phyloP scores from a whole-genome alignment of 345 rosid genomes.

The Theobroma cacao region DNA sequence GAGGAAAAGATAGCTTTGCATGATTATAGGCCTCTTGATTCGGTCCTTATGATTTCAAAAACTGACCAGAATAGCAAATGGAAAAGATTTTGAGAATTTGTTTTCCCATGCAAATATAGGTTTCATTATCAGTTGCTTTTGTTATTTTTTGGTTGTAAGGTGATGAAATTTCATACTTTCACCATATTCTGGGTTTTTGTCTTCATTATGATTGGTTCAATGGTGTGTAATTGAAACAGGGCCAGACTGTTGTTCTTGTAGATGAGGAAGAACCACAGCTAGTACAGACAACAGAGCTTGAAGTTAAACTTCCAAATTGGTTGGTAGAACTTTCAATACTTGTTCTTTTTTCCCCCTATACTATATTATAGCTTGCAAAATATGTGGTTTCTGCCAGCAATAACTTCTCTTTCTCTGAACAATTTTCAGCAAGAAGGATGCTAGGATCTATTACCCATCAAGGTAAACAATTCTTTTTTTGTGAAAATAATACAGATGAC shows the following conservation, averaged over 20 bases:
- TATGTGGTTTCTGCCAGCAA: constrained; percentile 10
- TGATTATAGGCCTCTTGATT: neutral
- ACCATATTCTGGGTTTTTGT: neutral
- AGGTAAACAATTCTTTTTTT: constrained; percentile 38
- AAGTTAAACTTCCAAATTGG: constrained; percentile 48
- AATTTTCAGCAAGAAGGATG: constrained; percentile 49
- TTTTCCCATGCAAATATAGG: neutral
- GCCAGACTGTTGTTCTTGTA: constrained; percentile 51
- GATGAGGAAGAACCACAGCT: constrained; percentile 67
- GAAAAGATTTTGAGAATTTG: neutral
- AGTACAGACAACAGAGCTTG: constrained; percentile 29
- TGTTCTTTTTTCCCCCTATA: neutral
- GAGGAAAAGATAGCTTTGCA: neutral
- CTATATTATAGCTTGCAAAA: neutral
- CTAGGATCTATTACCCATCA: constrained; percentile 65
- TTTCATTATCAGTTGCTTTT: neutral
- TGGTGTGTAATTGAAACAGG: constrained; percentile 29
- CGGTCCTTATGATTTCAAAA: neutral
- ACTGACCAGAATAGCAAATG: neutral
- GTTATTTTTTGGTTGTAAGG: neutral
- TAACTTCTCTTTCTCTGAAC: constrained; percentile 24
- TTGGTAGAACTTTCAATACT: constrained; percentile 19
- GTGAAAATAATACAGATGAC: neutral
- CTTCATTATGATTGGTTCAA: neutral
- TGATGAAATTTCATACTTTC: constrained; percentile 4